phyloP scores from a whole-genome alignment of 225 moss, liverwort and hornwort genomes.

The Anthoceros angustus region DNA sequence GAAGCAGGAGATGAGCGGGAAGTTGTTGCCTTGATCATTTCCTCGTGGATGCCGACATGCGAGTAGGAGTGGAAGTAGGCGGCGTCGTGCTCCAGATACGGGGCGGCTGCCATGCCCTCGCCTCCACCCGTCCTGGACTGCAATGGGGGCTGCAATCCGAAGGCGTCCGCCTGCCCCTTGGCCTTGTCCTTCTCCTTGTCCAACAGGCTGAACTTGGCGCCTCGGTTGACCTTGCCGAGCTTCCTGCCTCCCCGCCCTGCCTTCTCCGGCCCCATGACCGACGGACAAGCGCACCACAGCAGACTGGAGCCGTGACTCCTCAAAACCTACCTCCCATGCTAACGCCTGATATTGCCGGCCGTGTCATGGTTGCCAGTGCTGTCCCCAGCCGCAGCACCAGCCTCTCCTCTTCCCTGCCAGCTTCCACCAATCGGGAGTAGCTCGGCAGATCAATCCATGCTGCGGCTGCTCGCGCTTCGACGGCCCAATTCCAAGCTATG shows the following conservation, averaged over 20 bases:
- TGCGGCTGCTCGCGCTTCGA: too few species aligned
- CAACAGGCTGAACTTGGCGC: background rate
- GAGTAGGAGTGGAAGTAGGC: slow-evolving; percentile 98
- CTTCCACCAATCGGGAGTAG: too few species aligned
- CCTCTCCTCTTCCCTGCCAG: too few species aligned
- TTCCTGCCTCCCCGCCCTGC: slow-evolving; percentile 3
- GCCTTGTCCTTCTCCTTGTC: slow-evolving; percentile 11
- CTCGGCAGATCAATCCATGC: too few species aligned
- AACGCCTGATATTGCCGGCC: too few species aligned
- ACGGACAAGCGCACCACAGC: background rate
- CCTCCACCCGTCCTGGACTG: slow-evolving; percentile 13
- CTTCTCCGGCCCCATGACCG: background rate
- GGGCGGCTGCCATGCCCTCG: slow-evolving; percentile 28
- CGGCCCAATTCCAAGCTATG: too few species aligned
- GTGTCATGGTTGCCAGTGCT: too few species aligned
- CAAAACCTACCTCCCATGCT: too few species aligned
- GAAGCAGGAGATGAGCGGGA: background rate
- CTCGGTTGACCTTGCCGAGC: background rate
- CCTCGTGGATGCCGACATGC: slow-evolving; percentile 92
- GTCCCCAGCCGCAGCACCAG: too few species aligned
- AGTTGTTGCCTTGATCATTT: slow-evolving; percentile 70
- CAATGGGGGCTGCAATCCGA: slow-evolving; percentile 16
- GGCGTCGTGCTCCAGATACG: slow-evolving; percentile 65
- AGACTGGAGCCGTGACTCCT: too few species aligned
- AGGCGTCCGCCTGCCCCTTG: slow-evolving; percentile 10